Conservation (phyloP, 768 basidiomycete genomes). For the Multifurca ochricompacta region DNA sequence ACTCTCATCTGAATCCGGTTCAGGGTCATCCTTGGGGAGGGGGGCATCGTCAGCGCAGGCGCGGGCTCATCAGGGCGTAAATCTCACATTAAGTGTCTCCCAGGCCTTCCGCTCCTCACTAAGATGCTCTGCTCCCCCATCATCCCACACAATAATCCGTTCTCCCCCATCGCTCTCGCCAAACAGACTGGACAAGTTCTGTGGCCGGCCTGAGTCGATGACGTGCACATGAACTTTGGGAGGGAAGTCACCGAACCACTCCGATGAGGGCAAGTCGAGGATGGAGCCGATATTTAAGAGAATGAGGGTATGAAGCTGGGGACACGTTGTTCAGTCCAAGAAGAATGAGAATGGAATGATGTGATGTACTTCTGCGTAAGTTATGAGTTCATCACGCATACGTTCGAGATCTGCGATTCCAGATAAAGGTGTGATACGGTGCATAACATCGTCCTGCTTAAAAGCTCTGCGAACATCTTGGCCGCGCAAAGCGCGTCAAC, state of each 20-base stretch:
- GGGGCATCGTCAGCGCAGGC: background rate
- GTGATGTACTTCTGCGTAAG: conserved; percentile 54
- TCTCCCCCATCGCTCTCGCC: conserved; percentile 57
- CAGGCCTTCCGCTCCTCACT: conserved; percentile 71
- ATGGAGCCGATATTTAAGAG: conserved; percentile 89
- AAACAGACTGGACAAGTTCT: conserved; percentile 83
- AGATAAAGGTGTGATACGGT: conserved; percentile 83
- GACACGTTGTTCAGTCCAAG: conserved; percentile 1
- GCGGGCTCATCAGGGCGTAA: background rate
- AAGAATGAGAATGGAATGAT: background rate
- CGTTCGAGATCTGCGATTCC: conserved; percentile 71
- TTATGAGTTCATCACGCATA: conserved; percentile 55
- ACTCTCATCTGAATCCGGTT: conserved; percentile 57
- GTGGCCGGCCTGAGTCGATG: conserved; percentile 89
- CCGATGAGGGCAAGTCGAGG: conserved; percentile 65
- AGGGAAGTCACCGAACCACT: conserved; percentile 71
- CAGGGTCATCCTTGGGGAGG: conserved; percentile 61
- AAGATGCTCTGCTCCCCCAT: conserved; percentile 68
- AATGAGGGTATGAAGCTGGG: conserved; percentile 79
- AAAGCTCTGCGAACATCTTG: conserved; percentile 85
- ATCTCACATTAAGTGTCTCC: conserved; percentile 70
- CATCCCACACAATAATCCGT: conserved; percentile 87
- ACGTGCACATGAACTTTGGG: conserved; percentile 71
- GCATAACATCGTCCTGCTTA: conserved; percentile 89
- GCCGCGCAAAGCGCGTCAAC: conserved; percentile 91